A percentile compares a stretch with the other conserved stretches of the same genome.
These are phyloP conservation scores for Aureoboletus auriporus DNA, from an alignment of 768 basidiomycete species.

Conservation along the genomic window DNA sequence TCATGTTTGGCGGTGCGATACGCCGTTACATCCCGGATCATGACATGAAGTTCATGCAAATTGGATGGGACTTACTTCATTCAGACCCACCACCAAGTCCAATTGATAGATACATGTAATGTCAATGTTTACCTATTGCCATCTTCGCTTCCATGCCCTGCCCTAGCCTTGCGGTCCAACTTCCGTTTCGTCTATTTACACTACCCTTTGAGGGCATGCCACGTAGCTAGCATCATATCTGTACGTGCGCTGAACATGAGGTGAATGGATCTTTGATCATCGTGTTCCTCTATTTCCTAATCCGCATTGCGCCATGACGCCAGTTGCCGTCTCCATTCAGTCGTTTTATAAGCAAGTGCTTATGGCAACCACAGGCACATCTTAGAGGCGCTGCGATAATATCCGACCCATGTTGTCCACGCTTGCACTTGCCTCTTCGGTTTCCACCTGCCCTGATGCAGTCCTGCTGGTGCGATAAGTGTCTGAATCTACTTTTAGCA, in stretches of 20 bases:
- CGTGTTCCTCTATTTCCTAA: conserved; percentile 19
- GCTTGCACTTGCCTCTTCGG: conserved; percentile 20
- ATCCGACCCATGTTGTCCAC: conserved; percentile 26
- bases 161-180: conserved; percentile 18
- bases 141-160: conserved; percentile 22
- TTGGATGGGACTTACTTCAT: conserved; percentile 9
- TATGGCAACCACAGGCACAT: conserved; percentile 25
- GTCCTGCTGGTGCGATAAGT: background rate
- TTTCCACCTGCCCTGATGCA: conserved; percentile 8
- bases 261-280: conserved; percentile 29
- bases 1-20: conserved; percentile 9
- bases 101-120: conserved; percentile 11
- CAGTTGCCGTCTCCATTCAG: conserved; percentile 26
- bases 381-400: conserved; percentile 25
- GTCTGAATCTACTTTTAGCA: conserved; percentile 21
- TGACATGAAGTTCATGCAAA: conserved; percentile 7
- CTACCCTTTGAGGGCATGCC: conserved; percentile 25
- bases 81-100: conserved; percentile 6
- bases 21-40: conserved; percentile 29
- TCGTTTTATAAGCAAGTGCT: conserved; percentile 18
- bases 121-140: conserved; percentile 14
- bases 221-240: conserved; percentile 25
- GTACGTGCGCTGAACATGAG: conserved; percentile 31
- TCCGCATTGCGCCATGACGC: conserved; percentile 16
- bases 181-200: conserved; percentile 21